These are phyloP conservation scores for Salix viminalis DNA, from an alignment of 345 rosid genomes.

Conservation along the genomic window DNA sequence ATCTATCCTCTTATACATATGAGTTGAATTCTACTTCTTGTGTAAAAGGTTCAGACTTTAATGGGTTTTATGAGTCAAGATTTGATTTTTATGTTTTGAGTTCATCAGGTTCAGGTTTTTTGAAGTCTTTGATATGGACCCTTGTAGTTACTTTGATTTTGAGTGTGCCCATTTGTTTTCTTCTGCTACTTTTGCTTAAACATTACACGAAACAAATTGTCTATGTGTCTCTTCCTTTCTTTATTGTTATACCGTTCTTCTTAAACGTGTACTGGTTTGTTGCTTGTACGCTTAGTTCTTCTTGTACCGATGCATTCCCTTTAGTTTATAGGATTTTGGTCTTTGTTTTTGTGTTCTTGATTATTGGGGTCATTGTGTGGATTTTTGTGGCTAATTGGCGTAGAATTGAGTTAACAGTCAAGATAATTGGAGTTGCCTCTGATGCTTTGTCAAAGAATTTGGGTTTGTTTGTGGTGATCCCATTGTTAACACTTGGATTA, in stretches of 20 bases:
- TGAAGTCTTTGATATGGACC: slow-evolving; percentile 54
- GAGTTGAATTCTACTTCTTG: slow-evolving; percentile 56
- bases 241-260: slow-evolving; percentile 59
- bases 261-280: slow-evolving; percentile 88
- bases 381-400: slow-evolving; percentile 77
- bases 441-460: slow-evolving; percentile 72
- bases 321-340: slow-evolving; percentile 63
- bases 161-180: slow-evolving; percentile 67
- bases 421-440: slow-evolving; percentile 69
- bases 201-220: slow-evolving; percentile 83
- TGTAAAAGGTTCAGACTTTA: slow-evolving; percentile 18
- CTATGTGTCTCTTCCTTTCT: slow-evolving; percentile 70
- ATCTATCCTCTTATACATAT: slow-evolving; percentile 51
- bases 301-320: slow-evolving; percentile 65
- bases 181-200: slow-evolving; percentile 63
- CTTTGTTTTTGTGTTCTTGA: slow-evolving; percentile 57
- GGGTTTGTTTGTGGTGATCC: slow-evolving; percentile 60
- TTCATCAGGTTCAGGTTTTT: slow-evolving; percentile 34
- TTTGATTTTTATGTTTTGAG: slow-evolving; percentile 2
- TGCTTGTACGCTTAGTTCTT: slow-evolving; percentile 66
- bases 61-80: background rate
- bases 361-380: slow-evolving; percentile 73
- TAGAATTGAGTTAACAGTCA: slow-evolving; percentile 68
- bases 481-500: slow-evolving; percentile 55
- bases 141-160: slow-evolving; percentile 59